Evolutionary conservation across 1,139 yeast species (phyloP), one percentile per base, ranked within the genome.

Genomic region (Nakaseomyces nivariensis): DNA sequence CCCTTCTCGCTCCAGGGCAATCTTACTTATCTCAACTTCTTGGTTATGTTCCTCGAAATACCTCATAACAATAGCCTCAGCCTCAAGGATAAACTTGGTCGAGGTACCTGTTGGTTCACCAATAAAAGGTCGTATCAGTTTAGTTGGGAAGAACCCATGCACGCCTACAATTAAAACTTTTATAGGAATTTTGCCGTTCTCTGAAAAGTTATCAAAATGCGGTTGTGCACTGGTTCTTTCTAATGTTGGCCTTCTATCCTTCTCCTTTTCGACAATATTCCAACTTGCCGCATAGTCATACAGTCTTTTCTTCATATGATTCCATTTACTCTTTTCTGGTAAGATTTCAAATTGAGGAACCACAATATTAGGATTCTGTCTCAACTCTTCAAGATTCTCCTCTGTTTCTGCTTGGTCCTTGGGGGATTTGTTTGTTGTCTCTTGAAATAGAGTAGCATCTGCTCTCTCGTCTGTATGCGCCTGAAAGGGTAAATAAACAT

Each of bases 21-120:
- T 87, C 60, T 88, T 88, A 61, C 88, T 95, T 33, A 92, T 80
- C 53, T 85, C 79, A 10, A 87, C 72, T 25, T 72, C 69, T 36
- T 78, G 68, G 54, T 74, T 63, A 27, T 74, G 54, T 36, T 77
- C 81, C 45, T 76, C 68, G 41, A 92, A 87, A 78, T 95, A 92
- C 36, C 82, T 69, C 43, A 79, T 72, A 1, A 92, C 77, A 0
- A 92, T 82, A 53, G 74, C 75, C 57, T 88, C 96, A 0, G 95
- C 96, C 60, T 87, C 96, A 54, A 79, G 81, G 43, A 95, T 87
- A 68, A 89, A 89, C 63, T 84, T 82, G 49, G 82, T 74, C 0
- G 97, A 88, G 0, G 97, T 89, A 0, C 97, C 97, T 13, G 94
- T 88, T 4, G 97, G 97, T 52, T 88, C 88, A 1, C 97, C 97